Evolutionary conservation across 2,329 filamentous ascomycete species (phyloP), one percentile per base, ranked within the genome.

Genomic region (Zymoseptoria passerinii): DNA sequence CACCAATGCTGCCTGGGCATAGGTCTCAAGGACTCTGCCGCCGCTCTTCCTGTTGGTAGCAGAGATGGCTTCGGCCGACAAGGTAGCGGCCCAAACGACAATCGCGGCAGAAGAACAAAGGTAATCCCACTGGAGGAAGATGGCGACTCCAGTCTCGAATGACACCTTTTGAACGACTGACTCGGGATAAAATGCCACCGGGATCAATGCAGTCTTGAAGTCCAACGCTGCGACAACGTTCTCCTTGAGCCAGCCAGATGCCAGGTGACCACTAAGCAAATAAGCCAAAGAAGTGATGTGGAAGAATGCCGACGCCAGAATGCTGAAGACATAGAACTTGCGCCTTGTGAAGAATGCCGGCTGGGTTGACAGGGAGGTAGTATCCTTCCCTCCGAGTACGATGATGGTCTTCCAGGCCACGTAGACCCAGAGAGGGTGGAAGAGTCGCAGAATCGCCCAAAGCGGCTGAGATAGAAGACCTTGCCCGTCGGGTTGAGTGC

Each of bases 51-150:
- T 44, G n/a, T 57, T 28, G 28, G 52, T n/a, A 48, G 56, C 19
- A 18, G 52, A 54, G 2, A 44, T 52, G 19, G 59, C 48, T 35
- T 66, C 64, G 8, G 59, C 20, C 50, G 58, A 66, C 28, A 65
- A 55, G 1, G 54, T 54, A 13, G 52, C 53, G 1, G 64, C 62
- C 64, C 64, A 66, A 28, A 65, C 55, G 9, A 62, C 28, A 53
- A 65, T 62, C 10, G 64, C 63, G 8, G 58, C 50, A 8, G 57
- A 52, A 9, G 64, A 61, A 50, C 61, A 63, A 4, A 60, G 53
- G 40, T 65, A 60, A 52, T 66, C 64, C 64, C 64, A 66, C 52
- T 66, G 64, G 48, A 66, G 49, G 51, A 66, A 66, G 7, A 60
- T 62, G 9, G 64, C 63, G 3, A 64, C 64, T 1, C 60, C 63